A percentile compares a stretch with the other conserved stretches of the same genome.
Evolutionary conservation across 2,329 filamentous ascomycete genomes (phyloP).

Genomic region (Sarocladium brachiariae): DNA sequence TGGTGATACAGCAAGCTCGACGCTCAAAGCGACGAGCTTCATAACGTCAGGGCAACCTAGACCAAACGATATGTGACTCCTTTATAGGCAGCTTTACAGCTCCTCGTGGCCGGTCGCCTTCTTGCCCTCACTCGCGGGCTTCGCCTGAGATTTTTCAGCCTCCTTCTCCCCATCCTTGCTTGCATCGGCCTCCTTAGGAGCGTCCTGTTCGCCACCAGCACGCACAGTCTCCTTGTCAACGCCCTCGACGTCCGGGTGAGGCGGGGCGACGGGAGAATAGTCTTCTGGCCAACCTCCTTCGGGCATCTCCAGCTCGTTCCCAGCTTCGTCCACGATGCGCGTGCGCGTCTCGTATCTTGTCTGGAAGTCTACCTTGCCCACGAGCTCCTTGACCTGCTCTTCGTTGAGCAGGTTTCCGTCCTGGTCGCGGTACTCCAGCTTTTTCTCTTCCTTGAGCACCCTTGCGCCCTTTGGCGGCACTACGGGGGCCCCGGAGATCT

Average conservation of each 20-base stretch:
- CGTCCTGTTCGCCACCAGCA: slow-evolving; percentile 12
- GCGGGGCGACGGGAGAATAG: slow-evolving; percentile 43
- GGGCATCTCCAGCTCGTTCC: slow-evolving; percentile 61
- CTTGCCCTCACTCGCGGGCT: slow-evolving; percentile 57
- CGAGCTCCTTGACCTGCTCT: slow-evolving; percentile 73
- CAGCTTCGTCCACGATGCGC: slow-evolving; percentile 69
- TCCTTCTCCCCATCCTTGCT: slow-evolving; percentile 21
- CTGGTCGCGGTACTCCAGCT: slow-evolving; percentile 90
- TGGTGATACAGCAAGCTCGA: not conserved
- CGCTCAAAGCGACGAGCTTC: not conserved
- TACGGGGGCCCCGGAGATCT: slow-evolving; percentile 44
- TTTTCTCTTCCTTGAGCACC: slow-evolving; percentile 61
- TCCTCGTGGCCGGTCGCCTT: slow-evolving; percentile 44
- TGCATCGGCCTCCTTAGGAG: slow-evolving; percentile 14
- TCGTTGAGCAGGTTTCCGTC: slow-evolving; percentile 81
- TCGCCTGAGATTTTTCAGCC: slow-evolving; percentile 38
- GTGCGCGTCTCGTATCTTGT: slow-evolving; percentile 95
- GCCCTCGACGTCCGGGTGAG: slow-evolving; percentile 56
- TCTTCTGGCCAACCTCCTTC: slow-evolving; percentile 32
- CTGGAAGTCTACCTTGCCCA: slow-evolving; percentile 92
- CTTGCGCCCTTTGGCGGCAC: slow-evolving; percentile 55
- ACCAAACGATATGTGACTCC: no score
- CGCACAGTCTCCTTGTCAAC: slow-evolving; percentile 49
- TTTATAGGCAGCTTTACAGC: slow-evolving; percentile 20
- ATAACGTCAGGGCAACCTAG: not conserved